phyloP scores from a whole-genome alignment of 352 stramenopile genomes.

The Pythium chondricola region DNA sequence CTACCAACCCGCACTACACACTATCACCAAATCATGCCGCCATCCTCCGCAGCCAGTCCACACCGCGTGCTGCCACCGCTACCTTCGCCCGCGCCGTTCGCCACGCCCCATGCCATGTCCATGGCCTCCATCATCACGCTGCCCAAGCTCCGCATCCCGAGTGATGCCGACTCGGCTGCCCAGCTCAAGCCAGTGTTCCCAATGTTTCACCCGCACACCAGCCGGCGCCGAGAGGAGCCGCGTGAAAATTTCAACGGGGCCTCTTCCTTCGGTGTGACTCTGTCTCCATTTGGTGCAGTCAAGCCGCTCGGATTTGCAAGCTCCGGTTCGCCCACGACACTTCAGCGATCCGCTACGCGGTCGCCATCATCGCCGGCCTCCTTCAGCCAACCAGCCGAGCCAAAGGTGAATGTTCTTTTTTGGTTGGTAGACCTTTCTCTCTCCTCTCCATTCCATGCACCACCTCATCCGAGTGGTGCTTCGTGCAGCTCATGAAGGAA shows the following conservation, averaged over 20 bases:
- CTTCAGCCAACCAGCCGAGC: constrained; percentile 1
- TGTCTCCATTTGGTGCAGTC: no score
- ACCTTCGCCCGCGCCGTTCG: background rate
- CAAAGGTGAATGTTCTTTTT: no score
- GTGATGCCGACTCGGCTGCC: background rate
- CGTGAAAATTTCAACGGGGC: constrained; percentile 7
- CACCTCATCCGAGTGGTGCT: background rate
- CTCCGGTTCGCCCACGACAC: background rate
- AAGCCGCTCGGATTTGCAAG: constrained; percentile 11
- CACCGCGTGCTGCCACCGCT: constrained; percentile 4
- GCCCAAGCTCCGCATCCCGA: constrained; percentile 16
- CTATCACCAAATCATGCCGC: constrained; percentile 10
- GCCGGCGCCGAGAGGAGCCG: background rate
- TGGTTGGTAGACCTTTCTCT: background rate
- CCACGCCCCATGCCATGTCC: background rate
- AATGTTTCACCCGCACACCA: constrained; percentile 1
- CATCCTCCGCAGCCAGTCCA: background rate
- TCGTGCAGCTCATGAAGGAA: background rate
- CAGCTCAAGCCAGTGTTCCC: background rate
- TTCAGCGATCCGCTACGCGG: background rate
- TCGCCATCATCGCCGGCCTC: constrained; percentile 14
- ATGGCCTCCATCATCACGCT: constrained; percentile 11
- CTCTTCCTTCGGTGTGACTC: background rate
- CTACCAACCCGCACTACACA: background rate
- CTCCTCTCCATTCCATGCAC: background rate